Conservation (phyloP, 345 rosid genomes). For the Acer saccharum region DNA sequence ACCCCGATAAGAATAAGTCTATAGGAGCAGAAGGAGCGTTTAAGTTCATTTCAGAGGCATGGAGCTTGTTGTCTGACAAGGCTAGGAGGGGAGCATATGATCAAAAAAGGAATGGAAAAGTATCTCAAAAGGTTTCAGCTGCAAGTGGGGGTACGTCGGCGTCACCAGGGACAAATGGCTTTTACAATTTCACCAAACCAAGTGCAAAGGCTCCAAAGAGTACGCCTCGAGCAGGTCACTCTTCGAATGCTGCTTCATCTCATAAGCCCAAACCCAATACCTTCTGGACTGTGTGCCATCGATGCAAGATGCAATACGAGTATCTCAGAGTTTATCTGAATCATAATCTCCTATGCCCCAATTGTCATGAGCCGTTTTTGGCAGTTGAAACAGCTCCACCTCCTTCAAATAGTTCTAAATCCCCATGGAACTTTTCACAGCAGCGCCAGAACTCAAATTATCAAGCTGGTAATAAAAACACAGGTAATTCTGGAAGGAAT, state of each 20-base stretch:
- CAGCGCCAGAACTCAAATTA: slow-evolving; percentile 41
- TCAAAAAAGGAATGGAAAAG: slow-evolving; percentile 41
- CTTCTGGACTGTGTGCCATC: slow-evolving; percentile 67
- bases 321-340: slow-evolving; percentile 53
- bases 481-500: slow-evolving; percentile 28
- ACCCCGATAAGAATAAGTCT: slow-evolving; percentile 68
- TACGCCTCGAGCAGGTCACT: slow-evolving; percentile 31
- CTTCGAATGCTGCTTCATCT: slow-evolving; percentile 32
- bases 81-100: slow-evolving; percentile 56
- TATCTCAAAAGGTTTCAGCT: slow-evolving; percentile 39
- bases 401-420: slow-evolving; percentile 26
- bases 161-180: slow-evolving; percentile 36
- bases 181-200: slow-evolving; percentile 41
- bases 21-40: slow-evolving; percentile 75
- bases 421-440: slow-evolving; percentile 41
- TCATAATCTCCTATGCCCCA: slow-evolving; percentile 54
- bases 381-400: slow-evolving; percentile 59
- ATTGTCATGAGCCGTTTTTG: slow-evolving; percentile 55
- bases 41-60: slow-evolving; percentile 54
- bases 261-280: slow-evolving; percentile 38
- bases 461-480: slow-evolving; percentile 37
- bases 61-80: slow-evolving; percentile 71
- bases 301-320: slow-evolving; percentile 66
- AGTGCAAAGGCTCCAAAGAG: slow-evolving; percentile 38
- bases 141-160: slow-evolving; percentile 35